phyloP scores from a whole-genome alignment of 306 rosid genomes.

The Fagus crenata region DNA sequence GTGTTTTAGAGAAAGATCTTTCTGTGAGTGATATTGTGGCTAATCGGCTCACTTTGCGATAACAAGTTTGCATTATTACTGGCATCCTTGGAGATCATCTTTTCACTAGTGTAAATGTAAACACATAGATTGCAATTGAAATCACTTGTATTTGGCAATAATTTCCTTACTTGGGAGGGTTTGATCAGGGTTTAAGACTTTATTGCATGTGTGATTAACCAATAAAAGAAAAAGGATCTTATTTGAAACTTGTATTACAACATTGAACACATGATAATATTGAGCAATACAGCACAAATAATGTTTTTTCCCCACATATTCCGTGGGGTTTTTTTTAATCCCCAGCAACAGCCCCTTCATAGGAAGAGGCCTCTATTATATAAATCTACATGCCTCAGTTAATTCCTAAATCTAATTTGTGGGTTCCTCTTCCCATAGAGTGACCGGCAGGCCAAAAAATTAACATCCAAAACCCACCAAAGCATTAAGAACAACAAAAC shows the following conservation, averaged over 20 bases:
- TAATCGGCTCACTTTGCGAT: background rate
- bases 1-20: conserved; percentile 12
- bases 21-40: background rate
- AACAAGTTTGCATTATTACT: background rate
- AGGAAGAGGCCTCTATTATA: background rate
- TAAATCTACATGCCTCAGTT: background rate
- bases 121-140: background rate
- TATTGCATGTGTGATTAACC: too few relatives aligned
- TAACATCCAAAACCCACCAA: background rate
- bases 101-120: background rate
- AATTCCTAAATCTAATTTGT: background rate
- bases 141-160: background rate
- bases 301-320: too few relatives aligned
- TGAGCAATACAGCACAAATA: too few relatives aligned
- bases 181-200: too few relatives aligned
- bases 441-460: too few relatives aligned
- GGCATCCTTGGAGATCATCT: background rate
- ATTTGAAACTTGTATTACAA: too few relatives aligned
- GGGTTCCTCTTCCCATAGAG: background rate
- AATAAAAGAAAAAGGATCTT: too few relatives aligned
- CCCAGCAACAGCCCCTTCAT: background rate
- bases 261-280: too few relatives aligned
- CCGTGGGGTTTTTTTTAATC: background rate
- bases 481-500: background rate
- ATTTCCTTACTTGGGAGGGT: background rate